Conservation (phyloP, 257 asterid genomes). For the Lavandula angustifolia region DNA sequence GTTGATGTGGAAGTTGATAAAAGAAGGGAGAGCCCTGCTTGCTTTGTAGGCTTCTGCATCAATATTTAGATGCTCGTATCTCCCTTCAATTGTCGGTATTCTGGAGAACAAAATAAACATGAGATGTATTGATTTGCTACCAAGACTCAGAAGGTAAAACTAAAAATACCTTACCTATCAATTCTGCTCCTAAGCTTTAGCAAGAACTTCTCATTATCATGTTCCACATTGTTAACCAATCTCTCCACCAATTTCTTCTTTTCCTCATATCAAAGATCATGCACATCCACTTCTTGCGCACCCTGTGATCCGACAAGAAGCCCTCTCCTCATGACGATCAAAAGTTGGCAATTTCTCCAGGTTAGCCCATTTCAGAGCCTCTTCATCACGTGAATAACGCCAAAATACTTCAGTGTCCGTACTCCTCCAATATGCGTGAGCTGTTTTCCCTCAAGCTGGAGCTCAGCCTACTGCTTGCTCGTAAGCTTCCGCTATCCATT, state of each 20-base stretch:
- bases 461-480: conserved; percentile 32
- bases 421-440: conserved; percentile 55
- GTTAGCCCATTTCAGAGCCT: conserved; percentile 54
- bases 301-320: conserved; percentile 62
- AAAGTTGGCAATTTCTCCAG: conserved; percentile 73
- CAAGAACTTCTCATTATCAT: conserved; percentile 67
- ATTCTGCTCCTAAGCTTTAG: conserved; percentile 55
- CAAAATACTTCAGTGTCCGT: conserved; percentile 49
- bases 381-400: conserved; percentile 57
- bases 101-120: conserved; percentile 34
- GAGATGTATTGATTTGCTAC: not conserved
- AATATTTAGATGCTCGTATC: conserved; percentile 58
- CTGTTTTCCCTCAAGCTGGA: conserved; percentile 48
- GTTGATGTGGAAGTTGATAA: conserved; percentile 51
- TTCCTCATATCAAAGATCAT: conserved; percentile 49
- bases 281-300: conserved; percentile 49
- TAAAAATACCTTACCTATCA: conserved; percentile 45
- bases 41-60: conserved; percentile 61
- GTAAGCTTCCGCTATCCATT: conserved; percentile 36
- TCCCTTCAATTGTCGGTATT: conserved; percentile 67
- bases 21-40: conserved; percentile 55
- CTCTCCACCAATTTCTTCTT: conserved; percentile 50
- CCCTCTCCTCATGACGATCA: conserved; percentile 68
- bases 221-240: conserved; percentile 47
- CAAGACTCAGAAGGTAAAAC: not conserved